Conservation (phyloP, 1,284 basidiomycete species). For the Phylloporus gajari region DNA sequence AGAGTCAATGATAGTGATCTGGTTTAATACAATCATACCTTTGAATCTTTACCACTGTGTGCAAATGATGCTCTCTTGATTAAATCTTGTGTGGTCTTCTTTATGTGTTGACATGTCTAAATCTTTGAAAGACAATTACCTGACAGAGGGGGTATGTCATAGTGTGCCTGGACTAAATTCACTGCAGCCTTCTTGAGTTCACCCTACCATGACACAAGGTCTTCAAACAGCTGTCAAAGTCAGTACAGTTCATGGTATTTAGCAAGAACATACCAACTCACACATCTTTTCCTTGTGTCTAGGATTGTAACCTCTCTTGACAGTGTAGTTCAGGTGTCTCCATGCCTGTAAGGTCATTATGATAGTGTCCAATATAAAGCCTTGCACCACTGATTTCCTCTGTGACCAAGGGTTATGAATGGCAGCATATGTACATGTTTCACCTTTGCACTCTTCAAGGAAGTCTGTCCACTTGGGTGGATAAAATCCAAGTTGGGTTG, state of each 20-base stretch:
- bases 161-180: no score
- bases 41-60: background rate
- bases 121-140: background rate
- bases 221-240: constrained; percentile 1
- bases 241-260: background rate
- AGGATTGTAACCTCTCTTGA: constrained; percentile 1
- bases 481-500: constrained; percentile 5
- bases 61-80: background rate
- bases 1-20: background rate
- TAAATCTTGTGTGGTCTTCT: background rate
- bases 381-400: background rate
- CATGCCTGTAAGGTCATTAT: background rate
- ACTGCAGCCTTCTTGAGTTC: constrained; percentile 2
- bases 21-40: background rate
- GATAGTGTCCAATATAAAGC: constrained; percentile 1
- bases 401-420: background rate
- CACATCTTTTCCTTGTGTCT: background rate
- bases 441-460: constrained; percentile 6
- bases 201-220: background rate
- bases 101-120: background rate
- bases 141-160: background rate
- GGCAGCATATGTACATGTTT: background rate
- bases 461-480: background rate
- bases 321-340: background rate
- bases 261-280: background rate